Percentiles rank a stretch among this genome's conserved stretches.
Conservation (phyloP, 2,329 filamentous ascomycete species). For the Hypoxylon sp. region DNA sequence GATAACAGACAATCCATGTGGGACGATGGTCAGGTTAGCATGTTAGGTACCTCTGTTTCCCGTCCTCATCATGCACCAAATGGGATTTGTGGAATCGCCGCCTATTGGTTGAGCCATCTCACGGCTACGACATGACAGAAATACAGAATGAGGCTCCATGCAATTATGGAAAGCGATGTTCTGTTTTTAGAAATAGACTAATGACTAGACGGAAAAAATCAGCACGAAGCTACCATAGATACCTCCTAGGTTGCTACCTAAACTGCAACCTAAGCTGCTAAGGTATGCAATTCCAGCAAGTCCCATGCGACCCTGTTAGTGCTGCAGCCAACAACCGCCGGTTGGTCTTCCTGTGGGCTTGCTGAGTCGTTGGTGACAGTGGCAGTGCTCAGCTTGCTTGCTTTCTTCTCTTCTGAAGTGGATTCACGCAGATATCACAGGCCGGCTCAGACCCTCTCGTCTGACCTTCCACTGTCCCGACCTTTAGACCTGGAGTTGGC, state of each 20-base stretch:
- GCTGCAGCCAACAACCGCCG: no score
- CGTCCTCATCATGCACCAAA: background rate
- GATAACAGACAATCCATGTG: no score
- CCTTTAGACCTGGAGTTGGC: background rate
- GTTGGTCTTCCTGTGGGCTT: no score
- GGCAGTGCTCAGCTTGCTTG: constrained; percentile 6
- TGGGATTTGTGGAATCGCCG: background rate
- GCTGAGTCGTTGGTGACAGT: constrained; percentile 5
- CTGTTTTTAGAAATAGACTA: constrained; percentile 26
- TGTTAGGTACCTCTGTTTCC: no score
- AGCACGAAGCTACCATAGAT: no score
- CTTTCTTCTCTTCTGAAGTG: background rate
- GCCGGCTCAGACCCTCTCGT: background rate
- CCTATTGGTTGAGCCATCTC: background rate
- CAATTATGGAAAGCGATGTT: constrained; percentile 1
- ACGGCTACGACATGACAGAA: background rate
- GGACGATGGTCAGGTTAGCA: no score
- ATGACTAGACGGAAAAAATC: background rate
- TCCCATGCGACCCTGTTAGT: background rate
- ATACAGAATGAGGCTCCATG: constrained; percentile 12
- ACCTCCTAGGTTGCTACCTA: no score
- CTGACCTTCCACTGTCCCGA: no score
- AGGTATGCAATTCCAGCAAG: background rate
- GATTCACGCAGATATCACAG: background rate
- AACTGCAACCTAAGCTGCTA: no score